These are phyloP conservation scores for Aspergillus carbonarius DNA, from an alignment of 2,329 filamentous ascomycete genomes.

Conservation along the genomic window DNA sequence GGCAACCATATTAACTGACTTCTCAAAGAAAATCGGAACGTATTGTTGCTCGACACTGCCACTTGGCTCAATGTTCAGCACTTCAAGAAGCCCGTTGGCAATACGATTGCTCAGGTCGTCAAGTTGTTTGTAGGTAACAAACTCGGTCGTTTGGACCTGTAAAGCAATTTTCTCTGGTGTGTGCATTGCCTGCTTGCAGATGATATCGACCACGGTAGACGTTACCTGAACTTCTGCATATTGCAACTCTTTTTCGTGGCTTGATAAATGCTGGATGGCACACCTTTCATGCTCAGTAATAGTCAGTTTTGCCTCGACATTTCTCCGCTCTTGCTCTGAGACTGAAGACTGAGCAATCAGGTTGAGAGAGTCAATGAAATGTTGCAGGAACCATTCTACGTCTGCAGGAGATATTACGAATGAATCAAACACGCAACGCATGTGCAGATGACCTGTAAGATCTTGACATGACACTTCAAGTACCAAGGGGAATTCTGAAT, in stretches of 20 bases:
- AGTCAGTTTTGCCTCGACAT: not conserved
- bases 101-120: not conserved
- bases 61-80: not conserved
- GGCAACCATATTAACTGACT: constrained; percentile 5
- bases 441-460: constrained; percentile 1
- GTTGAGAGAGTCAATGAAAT: not conserved
- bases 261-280: not conserved
- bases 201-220: not conserved
- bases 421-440: constrained; percentile 5
- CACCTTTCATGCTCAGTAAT: not conserved
- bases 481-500: constrained; percentile 5
- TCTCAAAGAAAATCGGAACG: constrained; percentile 5
- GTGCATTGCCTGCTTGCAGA: not conserved
- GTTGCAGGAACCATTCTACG: constrained; percentile 5
- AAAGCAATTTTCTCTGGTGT: constrained; percentile 10
- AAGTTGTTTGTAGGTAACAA: constrained; percentile 5
- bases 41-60: not conserved
- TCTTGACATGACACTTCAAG: constrained; percentile 7
- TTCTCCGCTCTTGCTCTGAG: not conserved
- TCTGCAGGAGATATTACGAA: not conserved
- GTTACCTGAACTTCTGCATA: not conserved
- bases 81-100: not conserved
- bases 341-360: not conserved
- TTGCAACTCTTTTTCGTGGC: too few relatives aligned
- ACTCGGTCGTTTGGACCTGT: constrained; percentile 4